A percentile compares a stretch with the other conserved stretches of the same genome.
Conservation (phyloP, 768 basidiomycete genomes). For the Trametes meyenii region DNA sequence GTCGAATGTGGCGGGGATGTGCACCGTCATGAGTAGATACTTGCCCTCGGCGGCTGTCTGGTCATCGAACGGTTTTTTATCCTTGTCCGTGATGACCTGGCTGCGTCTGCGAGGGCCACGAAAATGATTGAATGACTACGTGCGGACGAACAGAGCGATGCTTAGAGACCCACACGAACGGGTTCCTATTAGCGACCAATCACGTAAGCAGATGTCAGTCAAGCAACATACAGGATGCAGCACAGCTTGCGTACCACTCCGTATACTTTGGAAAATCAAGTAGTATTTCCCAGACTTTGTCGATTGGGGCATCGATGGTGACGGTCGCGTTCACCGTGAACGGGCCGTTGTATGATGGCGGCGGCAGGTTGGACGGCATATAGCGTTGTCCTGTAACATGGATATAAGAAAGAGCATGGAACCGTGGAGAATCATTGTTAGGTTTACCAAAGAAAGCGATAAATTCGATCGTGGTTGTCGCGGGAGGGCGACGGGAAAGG, state of each 20-base stretch:
- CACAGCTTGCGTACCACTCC: constrained; percentile 46
- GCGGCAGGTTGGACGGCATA: constrained; percentile 39
- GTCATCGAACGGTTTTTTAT: constrained; percentile 44
- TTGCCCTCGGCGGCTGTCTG: constrained; percentile 54
- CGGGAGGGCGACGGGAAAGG: no score
- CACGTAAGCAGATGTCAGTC: not conserved
- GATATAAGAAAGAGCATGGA: no score
- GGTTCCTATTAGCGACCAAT: constrained; percentile 49
- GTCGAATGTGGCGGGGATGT: constrained; percentile 53
- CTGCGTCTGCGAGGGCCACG: constrained; percentile 43
- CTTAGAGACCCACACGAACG: constrained; percentile 62
- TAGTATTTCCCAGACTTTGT: constrained; percentile 63
- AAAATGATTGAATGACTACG: not conserved
- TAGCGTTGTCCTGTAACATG: not conserved
- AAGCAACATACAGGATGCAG: not conserved
- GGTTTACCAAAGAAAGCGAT: no score
- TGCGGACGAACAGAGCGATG: not conserved
- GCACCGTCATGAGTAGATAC: constrained; percentile 52
- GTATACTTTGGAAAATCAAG: constrained; percentile 63
- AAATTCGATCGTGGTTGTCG: no score
- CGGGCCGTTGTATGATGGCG: constrained; percentile 44
- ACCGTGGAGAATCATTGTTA: no score
- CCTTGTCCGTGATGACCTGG: constrained; percentile 48
- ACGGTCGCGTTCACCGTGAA: constrained; percentile 50
- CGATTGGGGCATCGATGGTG: constrained; percentile 61